phyloP scores from a whole-genome alignment of 164 flowering plant genomes.

The Stephania cephalantha region DNA sequence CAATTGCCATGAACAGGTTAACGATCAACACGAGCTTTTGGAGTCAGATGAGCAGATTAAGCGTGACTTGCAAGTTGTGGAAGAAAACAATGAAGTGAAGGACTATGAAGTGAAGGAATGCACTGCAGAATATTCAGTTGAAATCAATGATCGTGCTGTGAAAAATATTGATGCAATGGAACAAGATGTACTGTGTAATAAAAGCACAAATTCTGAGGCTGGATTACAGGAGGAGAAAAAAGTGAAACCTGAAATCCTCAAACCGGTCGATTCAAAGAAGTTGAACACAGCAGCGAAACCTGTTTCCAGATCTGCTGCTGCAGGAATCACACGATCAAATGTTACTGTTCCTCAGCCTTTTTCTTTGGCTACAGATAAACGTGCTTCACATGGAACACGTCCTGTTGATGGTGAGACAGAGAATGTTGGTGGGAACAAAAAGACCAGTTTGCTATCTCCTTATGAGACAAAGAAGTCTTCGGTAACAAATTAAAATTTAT shows the following conservation, averaged over 20 bases:
- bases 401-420: constrained; percentile 32
- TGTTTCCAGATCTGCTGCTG: constrained; percentile 28
- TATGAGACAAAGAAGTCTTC: constrained; percentile 28
- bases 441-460: constrained; percentile 25
- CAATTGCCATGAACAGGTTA: constrained; percentile 16
- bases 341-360: constrained; percentile 71
- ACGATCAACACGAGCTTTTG: constrained; percentile 11
- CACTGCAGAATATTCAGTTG: constrained; percentile 34
- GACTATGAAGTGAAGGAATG: constrained; percentile 66
- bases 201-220: constrained; percentile 29
- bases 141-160: constrained; percentile 20
- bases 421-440: constrained; percentile 20
- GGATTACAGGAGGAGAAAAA: constrained; percentile 24
- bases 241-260: constrained; percentile 23
- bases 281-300: constrained; percentile 24
- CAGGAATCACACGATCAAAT: constrained; percentile 34
- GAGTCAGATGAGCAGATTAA: constrained; percentile 23
- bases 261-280: constrained; percentile 27
- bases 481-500: constrained; percentile 17
- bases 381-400: constrained; percentile 54
- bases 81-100: constrained; percentile 34
- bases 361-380: constrained; percentile 79
- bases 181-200: constrained; percentile 24
- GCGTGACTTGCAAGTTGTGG: constrained; percentile 20
- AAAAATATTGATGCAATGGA: constrained; percentile 28